These are phyloP conservation scores for Salix udensis DNA, from an alignment of 345 rosid genomes.

Conservation along the genomic window DNA sequence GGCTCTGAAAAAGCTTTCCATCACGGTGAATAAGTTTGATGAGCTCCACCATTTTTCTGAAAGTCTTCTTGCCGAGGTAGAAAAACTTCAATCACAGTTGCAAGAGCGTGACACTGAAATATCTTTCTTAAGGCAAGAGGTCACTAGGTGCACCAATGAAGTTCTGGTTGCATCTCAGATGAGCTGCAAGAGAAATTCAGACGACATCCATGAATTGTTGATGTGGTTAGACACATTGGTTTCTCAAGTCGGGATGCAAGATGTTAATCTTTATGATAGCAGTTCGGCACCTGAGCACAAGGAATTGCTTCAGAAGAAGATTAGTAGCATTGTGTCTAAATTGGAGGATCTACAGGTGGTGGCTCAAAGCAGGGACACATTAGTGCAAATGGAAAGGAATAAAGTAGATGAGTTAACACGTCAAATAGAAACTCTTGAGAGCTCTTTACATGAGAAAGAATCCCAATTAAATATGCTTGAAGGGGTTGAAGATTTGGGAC, in stretches of 20 bases:
- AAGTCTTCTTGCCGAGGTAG: conserved; percentile 74
- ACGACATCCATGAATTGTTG: conserved; percentile 53
- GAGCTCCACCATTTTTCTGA: conserved; percentile 91
- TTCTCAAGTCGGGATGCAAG: conserved; percentile 42
- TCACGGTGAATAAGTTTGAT: conserved; percentile 79
- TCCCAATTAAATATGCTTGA: conserved; percentile 52
- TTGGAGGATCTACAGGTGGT: conserved; percentile 44
- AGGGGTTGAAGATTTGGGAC: conserved; percentile 38
- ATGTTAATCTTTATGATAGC: conserved; percentile 37
- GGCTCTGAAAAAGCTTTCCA: conserved; percentile 72
- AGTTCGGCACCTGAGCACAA: conserved; percentile 41
- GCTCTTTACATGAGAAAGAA: conserved; percentile 62
- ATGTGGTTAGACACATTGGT: conserved; percentile 56
- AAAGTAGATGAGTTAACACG: conserved; percentile 62
- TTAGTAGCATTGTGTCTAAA: conserved; percentile 54
- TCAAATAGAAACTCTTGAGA: conserved; percentile 61
- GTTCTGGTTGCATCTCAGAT: conserved; percentile 72
- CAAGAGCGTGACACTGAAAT: conserved; percentile 86
- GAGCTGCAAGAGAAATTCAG: conserved; percentile 47
- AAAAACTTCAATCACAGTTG: conserved; percentile 79
- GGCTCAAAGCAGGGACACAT: conserved; percentile 55
- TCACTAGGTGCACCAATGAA: conserved; percentile 87
- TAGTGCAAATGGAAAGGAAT: conserved; percentile 66
- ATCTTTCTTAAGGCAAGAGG: conserved; percentile 96
- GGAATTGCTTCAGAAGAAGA: conserved; percentile 60